phyloP scores from a whole-genome alignment of 2,329 filamentous ascomycete species.

The Camillea tinctor region DNA sequence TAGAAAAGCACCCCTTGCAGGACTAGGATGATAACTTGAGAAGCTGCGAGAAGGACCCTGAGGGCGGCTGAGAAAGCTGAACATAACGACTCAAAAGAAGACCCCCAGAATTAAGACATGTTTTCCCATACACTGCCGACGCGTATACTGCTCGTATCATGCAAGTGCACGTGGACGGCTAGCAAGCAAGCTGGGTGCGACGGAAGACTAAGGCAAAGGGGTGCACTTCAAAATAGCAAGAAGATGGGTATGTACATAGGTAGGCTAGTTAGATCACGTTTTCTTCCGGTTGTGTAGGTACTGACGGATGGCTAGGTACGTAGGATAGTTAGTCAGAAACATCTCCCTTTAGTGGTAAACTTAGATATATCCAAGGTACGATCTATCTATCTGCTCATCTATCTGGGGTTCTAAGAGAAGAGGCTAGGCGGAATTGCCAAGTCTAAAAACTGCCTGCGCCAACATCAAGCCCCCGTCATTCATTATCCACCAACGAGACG shows the following conservation, averaged over 20 bases:
- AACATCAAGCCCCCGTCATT: not conserved
- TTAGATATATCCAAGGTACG: too few species aligned
- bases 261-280: too few species aligned
- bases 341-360: too few species aligned
- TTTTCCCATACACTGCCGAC: not conserved
- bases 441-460: not conserved
- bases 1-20: too few species aligned
- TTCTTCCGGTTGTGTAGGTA: too few species aligned
- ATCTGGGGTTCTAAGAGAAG: too few species aligned
- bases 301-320: too few species aligned
- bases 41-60: too few species aligned
- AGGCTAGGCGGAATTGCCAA: not conserved
- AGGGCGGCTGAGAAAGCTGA: not conserved
- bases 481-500: not conserved
- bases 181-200: not conserved
- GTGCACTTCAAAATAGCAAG: not conserved
- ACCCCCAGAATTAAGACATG: not conserved
- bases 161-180: not conserved
- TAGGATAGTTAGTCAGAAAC: too few species aligned
- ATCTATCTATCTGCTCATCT: too few species aligned
- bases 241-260: not conserved
- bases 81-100: not conserved
- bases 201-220: not conserved
- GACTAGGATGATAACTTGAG: too few species aligned
- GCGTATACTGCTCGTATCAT: not conserved